Evolutionary conservation across 768 basidiomycete species (phyloP).

Genomic region (Boletus eberwhitei): DNA sequence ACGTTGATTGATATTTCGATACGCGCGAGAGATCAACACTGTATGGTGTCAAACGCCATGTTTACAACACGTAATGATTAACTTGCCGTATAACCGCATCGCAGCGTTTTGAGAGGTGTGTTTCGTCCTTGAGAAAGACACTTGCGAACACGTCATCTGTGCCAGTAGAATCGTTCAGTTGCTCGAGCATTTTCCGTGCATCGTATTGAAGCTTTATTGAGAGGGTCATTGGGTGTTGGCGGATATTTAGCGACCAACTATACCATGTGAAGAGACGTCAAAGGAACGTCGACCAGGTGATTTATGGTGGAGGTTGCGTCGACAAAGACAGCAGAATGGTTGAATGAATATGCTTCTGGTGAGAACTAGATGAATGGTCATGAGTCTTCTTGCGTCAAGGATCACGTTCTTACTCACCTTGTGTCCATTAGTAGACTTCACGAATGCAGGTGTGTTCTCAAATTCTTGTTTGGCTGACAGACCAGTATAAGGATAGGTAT

Average conservation of each 20-base stretch:
- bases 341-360: constrained; percentile 51
- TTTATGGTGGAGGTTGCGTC: constrained; percentile 79
- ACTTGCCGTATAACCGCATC: constrained; percentile 68
- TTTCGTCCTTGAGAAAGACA: constrained; percentile 71
- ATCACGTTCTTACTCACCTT: constrained; percentile 37
- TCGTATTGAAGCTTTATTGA: constrained; percentile 66
- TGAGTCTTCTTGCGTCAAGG: background rate
- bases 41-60: background rate
- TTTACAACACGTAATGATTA: background rate
- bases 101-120: constrained; percentile 62
- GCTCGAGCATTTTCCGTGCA: constrained; percentile 67
- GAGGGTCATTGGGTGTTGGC: background rate
- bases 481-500: constrained; percentile 8
- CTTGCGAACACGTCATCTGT: constrained; percentile 63
- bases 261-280: constrained; percentile 77
- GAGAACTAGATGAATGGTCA: constrained; percentile 44
- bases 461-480: constrained; percentile 70
- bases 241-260: constrained; percentile 12
- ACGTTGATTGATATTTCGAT: constrained; percentile 40
- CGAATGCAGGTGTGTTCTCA: constrained; percentile 49
- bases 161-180: constrained; percentile 46
- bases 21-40: constrained; percentile 49
- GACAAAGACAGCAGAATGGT: constrained; percentile 62
- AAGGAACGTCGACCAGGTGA: constrained; percentile 68
- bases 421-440: constrained; percentile 54